Conservation (phyloP, 331 rosid species). For the Stylosanthes scabra region DNA sequence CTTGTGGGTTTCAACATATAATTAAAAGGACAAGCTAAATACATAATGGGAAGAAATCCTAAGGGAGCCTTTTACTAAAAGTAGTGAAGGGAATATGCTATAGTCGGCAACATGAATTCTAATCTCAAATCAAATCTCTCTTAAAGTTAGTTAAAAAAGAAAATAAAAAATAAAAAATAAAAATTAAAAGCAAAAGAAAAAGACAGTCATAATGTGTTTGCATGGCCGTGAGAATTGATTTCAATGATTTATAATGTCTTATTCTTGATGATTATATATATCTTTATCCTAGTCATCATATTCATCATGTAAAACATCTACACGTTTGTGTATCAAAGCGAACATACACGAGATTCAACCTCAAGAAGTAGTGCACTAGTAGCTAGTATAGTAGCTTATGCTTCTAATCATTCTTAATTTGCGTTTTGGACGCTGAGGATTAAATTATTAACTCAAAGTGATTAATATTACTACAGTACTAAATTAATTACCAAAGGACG, state of each 20-base stretch:
- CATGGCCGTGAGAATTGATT: constrained; percentile 14
- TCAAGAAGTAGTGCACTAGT: neutral
- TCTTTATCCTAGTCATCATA: constrained; percentile 6
- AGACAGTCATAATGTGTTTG: constrained; percentile 31
- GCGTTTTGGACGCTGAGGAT: neutral
- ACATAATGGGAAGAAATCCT: neutral
- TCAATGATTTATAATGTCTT: constrained; percentile 25
- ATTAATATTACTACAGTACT: no score
- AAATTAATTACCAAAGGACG: no score
- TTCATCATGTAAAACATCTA: constrained; percentile 29
- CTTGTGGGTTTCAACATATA: constrained; percentile 19
- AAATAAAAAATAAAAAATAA: neutral
- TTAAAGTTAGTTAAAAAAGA: neutral
- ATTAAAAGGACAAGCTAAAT: constrained; percentile 17
- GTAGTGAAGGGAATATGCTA: constrained; percentile 34
- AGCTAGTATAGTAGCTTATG: no score
- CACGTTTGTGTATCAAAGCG: neutral
- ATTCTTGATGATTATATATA: constrained; percentile 32
- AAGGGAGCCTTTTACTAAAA: constrained; percentile 37
- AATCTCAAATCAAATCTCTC: constrained; percentile 13
- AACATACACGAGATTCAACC: constrained; percentile 19
- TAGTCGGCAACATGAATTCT: constrained; percentile 26
- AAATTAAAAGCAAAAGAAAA: constrained; percentile 34
- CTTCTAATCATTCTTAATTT: no score
- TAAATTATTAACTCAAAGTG: neutral